These are phyloP conservation scores for Eimeria maxima DNA, from an alignment of 169 alveolate species.

Conservation along the genomic window DNA sequence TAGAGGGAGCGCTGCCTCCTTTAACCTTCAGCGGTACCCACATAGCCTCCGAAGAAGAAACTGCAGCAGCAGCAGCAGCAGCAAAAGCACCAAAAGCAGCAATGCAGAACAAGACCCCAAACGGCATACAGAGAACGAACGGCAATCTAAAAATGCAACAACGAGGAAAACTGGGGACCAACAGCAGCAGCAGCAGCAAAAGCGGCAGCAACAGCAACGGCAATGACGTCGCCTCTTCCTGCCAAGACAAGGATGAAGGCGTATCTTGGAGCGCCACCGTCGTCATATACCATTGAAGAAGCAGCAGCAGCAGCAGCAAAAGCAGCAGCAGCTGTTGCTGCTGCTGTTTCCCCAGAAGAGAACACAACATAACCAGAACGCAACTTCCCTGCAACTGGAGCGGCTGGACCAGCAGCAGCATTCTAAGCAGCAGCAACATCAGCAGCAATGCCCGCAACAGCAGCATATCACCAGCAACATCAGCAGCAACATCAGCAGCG, in stretches of 20 bases:
- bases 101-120: not conserved
- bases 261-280: too few species aligned
- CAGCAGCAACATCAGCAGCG: not conserved
- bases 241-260: too few species aligned
- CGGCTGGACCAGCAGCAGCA: not conserved
- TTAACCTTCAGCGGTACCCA: conserved; percentile 19
- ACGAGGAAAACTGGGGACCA: too few species aligned
- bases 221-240: too few species aligned
- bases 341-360: not conserved
- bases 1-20: not conserved
- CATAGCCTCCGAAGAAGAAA: not conserved
- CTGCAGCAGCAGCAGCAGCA: conserved; percentile 25
- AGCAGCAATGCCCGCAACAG: not conserved
- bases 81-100: not conserved
- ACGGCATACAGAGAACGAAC: too few species aligned
- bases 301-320: not conserved
- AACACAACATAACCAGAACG: not conserved
- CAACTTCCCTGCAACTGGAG: not conserved
- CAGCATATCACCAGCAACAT: not conserved
- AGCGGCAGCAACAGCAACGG: not conserved
- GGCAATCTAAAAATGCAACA: not conserved
- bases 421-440: not conserved
- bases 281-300: too few species aligned
- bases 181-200: not conserved
- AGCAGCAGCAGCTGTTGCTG: not conserved